phyloP scores from a whole-genome alignment of 352 stramenopile species.

The Phytophthora vignae region DNA sequence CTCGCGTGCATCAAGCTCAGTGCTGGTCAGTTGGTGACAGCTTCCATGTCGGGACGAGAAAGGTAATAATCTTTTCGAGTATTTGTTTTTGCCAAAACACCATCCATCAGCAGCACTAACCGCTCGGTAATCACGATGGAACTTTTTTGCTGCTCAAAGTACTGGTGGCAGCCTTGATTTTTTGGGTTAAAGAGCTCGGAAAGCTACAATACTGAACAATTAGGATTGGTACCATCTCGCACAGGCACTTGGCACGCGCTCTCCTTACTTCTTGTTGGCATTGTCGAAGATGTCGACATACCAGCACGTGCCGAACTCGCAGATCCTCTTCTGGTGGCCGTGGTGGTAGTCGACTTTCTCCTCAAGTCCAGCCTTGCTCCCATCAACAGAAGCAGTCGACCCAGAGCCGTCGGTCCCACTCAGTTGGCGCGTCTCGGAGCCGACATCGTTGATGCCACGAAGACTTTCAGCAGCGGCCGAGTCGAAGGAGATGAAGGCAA shows the following conservation, averaged over 20 bases:
- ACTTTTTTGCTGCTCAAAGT: too few relatives aligned
- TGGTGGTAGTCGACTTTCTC: neutral
- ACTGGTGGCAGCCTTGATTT: too few relatives aligned
- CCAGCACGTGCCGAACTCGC: neutral
- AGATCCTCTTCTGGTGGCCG: neutral
- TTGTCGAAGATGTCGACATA: slow-evolving; percentile 1
- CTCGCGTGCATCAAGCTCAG: too few relatives aligned
- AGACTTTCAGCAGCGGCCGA: neutral
- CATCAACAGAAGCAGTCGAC: neutral
- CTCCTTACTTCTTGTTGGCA: neutral
- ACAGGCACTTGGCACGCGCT: neutral
- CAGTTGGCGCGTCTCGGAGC: slow-evolving; percentile 13
- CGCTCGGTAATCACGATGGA: too few relatives aligned
- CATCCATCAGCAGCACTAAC: too few relatives aligned
- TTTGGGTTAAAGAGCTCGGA: too few relatives aligned
- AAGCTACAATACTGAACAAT: too few relatives aligned
- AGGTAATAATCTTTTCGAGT: too few relatives aligned
- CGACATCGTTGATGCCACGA: slow-evolving; percentile 13
- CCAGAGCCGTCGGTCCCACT: slow-evolving; percentile 1
- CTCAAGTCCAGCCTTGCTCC: slow-evolving; percentile 11
- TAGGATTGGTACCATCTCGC: neutral
- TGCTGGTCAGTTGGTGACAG: too few relatives aligned
- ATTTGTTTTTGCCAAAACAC: too few relatives aligned
- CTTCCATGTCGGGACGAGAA: too few relatives aligned
- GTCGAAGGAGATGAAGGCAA: neutral